Evolutionary conservation across 1,284 basidiomycete species (phyloP), one percentile per base, ranked within the genome.

Genomic region (Meripilus lineatus): DNA sequence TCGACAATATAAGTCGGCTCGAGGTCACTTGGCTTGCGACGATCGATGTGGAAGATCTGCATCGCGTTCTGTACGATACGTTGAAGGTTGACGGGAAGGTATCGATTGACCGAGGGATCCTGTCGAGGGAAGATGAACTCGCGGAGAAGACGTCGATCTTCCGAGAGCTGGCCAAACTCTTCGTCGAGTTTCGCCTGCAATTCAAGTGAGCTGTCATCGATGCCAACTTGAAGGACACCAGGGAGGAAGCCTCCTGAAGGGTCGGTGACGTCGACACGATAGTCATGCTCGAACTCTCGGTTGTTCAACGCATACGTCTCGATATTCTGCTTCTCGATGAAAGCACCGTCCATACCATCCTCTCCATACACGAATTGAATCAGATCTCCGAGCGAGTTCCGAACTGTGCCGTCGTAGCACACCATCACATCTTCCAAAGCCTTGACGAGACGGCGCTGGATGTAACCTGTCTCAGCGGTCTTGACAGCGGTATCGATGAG

Each of bases 401-500:
- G 84, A 17, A 99, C 95, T 0, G 96, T 99, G 21, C 95, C 94
- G 54, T 99, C 96, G 60, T 99, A 99, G 63, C 88, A 89, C 32
- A 98, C 94, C 79, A 91, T 92, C 32, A 99, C 86, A 53, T 99
- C 96, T 65, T 99, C 96, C 56, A 99, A 72, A 1, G 95, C 96
- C 70, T 99, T 99, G 58, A 99, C 94, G 50, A 99, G 73, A 53
- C 95, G 89, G 59, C 95, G 89, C 66, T 99, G 96, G 57, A 99
- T 99, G 66, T 99, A 99, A 58, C 96, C 96, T 0, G 96, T 99
- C 69, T 99, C 96, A 38, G 96, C 96, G 5, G 96, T 99, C 74
- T 99, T 99, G 68, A 99, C 94, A 23, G 96, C 96, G 2, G 96
- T 99, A 77, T 99, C 96, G 58, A 99, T 98, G 43, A 99, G 71